phyloP scores from a whole-genome alignment of 108 stramenopile genomes.

The Mediolabrus comicus region DNA sequence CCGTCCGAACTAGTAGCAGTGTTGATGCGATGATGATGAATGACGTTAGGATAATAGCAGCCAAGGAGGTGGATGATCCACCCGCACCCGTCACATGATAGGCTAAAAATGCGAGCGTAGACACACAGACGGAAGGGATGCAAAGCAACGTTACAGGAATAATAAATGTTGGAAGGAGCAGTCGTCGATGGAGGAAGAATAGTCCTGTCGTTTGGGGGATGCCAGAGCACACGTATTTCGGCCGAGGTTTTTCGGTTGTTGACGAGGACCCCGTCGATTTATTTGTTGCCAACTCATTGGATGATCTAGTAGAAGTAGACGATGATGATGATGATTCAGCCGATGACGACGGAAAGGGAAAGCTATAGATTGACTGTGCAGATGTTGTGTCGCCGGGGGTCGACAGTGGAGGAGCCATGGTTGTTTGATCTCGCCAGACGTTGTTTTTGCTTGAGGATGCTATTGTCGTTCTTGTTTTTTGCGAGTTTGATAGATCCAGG shows the following conservation, averaged over 20 bases:
- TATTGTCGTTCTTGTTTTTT: background rate
- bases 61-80: background rate
- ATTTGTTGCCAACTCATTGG: background rate
- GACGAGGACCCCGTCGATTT: slow-evolving; percentile 1
- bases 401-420: slow-evolving; percentile 17
- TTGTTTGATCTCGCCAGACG: too few relatives aligned
- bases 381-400: background rate
- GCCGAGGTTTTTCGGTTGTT: background rate
- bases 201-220: slow-evolving; percentile 7
- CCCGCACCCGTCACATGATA: background rate
- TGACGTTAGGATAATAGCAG: background rate
- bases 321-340: background rate
- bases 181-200: slow-evolving; percentile 20
- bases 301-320: background rate
- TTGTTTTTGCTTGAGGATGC: too few relatives aligned
- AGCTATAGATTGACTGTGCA: slow-evolving; percentile 21
- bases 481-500: too few relatives aligned
- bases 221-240: slow-evolving; percentile 16
- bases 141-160: slow-evolving; percentile 10
- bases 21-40: slow-evolving; percentile 3
- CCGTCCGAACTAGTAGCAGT: background rate
- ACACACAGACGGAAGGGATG: slow-evolving; percentile 1
- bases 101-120: slow-evolving; percentile 3
- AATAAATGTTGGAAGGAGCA: slow-evolving; percentile 16
- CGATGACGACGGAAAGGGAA: slow-evolving; percentile 8